Percentiles rank a stretch among this genome's conserved stretches.
phyloP scores from a whole-genome alignment of 768 basidiomycete species.

The Trametes cubensis region DNA sequence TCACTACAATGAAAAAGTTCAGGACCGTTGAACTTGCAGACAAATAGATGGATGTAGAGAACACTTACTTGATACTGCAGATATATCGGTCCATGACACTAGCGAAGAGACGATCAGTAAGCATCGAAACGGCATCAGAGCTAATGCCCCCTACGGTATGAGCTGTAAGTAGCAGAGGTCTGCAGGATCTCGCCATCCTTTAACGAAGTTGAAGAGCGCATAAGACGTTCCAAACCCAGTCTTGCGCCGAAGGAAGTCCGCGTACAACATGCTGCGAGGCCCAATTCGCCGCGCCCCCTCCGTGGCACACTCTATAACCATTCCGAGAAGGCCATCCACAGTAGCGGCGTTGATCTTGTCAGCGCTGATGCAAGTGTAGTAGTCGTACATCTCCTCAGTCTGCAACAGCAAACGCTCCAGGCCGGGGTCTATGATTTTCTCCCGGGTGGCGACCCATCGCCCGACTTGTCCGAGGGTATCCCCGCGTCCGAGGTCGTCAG shows the following conservation, averaged over 20 bases:
- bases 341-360: slow-evolving; percentile 33
- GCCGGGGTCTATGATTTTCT: not conserved
- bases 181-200: slow-evolving; percentile 34
- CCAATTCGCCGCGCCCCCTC: slow-evolving; percentile 30
- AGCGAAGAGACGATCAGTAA: not conserved
- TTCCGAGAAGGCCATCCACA: slow-evolving; percentile 39
- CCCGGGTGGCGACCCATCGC: no score
- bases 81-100: not conserved
- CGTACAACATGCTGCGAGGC: slow-evolving; percentile 31
- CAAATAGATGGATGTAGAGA: no score
- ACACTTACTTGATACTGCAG: not conserved
- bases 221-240: slow-evolving; percentile 43
- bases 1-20: no score
- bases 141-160: slow-evolving; percentile 37
- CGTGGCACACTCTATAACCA: slow-evolving; percentile 38
- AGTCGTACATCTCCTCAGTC: not conserved
- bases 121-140: no score
- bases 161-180: slow-evolving; percentile 38
- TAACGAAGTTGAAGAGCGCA: slow-evolving; percentile 33
- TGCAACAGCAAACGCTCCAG: not conserved
- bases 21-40: no score
- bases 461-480: no score
- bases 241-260: slow-evolving; percentile 30
- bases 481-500: no score
- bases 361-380: not conserved